Base-by-base conservation (phyloP, 495 filamentous ascomycete species). In the Xylaria grammica region DNA sequence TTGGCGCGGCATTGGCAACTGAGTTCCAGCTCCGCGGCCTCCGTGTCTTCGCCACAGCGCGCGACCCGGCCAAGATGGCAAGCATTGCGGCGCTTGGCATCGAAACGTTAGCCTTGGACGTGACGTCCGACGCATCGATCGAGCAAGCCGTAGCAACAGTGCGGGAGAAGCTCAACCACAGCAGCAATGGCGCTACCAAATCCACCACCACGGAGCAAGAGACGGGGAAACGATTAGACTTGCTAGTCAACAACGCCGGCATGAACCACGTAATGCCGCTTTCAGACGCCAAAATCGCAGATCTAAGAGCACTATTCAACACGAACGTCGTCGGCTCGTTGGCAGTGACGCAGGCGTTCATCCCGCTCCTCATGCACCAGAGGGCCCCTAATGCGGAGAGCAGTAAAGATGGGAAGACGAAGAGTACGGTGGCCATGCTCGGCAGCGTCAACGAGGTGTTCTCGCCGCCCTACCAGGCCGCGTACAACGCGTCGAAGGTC, bases 181-280 rank as follows among this genome's bases (percentile, higher is more conserved):
- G n/a, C 15, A 32, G 34, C 36, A 40, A 56, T 42, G 4, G 36
- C 40, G 54, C 66, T 40, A 51, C 42, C 6, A 60, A 61, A 0
- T 54, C 27, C 29, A 54, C 60, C 72, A 36, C 19, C 17, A 57
- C 70, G 17, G 51, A 19, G 6, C 27, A 45, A 3, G 29, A 50
- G 24, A 76, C 69, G 1, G 72, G 67, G 27, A 69, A 67, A 11
- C 67, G 65, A n/a, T 76, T 89, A 7, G 79, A 85, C 53, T 71
- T 81, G 22, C 76, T 89, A 6, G 71, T 88, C 48, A 87, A 88
- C 67, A 87, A 87, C 62, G 83, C 85, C 50, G 85, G 81, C 19
- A 52, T 66, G n/a, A 70, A 69, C 49, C 78, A 77, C 32, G 62
- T 68, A 62, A 78, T 81, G 70, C 82, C 77, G 11, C 67, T 84